phyloP scores from a whole-genome alignment of 75 land plant genomes.

The Gnetum montanum region DNA sequence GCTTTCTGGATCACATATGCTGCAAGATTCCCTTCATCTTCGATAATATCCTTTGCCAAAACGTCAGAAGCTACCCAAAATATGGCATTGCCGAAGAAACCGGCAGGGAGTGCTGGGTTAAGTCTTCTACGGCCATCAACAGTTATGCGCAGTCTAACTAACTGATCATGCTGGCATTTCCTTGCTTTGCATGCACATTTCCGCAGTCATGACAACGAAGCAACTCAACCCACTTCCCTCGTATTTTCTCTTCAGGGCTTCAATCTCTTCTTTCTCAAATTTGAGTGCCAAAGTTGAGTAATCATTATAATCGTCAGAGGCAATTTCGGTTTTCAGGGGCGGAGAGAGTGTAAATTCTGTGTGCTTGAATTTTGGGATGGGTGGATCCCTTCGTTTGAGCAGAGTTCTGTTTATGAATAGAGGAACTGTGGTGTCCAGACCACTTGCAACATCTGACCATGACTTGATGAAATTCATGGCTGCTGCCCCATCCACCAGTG shows the following conservation, averaged over 20 bases:
- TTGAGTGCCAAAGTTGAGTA: too few relatives aligned
- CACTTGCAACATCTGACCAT: constrained; percentile 77
- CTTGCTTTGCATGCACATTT: constrained; percentile 23
- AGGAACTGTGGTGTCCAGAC: constrained; percentile 35
- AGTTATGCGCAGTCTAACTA: constrained; percentile 21
- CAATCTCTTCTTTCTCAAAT: too few relatives aligned
- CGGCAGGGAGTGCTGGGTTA: constrained; percentile 27
- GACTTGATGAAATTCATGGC: constrained; percentile 85
- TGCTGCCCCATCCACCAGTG: constrained; percentile 78
- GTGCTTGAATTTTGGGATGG: constrained; percentile 45
- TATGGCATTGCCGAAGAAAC: constrained; percentile 39
- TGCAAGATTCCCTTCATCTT: constrained; percentile 8
- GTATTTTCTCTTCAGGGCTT: too few relatives aligned
- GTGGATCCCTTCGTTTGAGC: constrained; percentile 40
- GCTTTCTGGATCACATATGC: constrained; percentile 17
- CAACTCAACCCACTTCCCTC: too few relatives aligned
- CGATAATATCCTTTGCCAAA: constrained; percentile 12
- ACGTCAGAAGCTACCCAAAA: constrained; percentile 18
- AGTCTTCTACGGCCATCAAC: constrained; percentile 19
- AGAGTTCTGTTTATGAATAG: constrained; percentile 53
- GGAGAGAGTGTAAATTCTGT: constrained; percentile 59
- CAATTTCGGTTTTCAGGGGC: too few relatives aligned
- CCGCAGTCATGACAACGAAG: constrained; percentile 40
- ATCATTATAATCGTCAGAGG: too few relatives aligned
- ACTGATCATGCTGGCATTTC: constrained; percentile 10